Evolutionary conservation across 306 rosid species (phyloP).

Genomic region (Rosa persica): DNA sequence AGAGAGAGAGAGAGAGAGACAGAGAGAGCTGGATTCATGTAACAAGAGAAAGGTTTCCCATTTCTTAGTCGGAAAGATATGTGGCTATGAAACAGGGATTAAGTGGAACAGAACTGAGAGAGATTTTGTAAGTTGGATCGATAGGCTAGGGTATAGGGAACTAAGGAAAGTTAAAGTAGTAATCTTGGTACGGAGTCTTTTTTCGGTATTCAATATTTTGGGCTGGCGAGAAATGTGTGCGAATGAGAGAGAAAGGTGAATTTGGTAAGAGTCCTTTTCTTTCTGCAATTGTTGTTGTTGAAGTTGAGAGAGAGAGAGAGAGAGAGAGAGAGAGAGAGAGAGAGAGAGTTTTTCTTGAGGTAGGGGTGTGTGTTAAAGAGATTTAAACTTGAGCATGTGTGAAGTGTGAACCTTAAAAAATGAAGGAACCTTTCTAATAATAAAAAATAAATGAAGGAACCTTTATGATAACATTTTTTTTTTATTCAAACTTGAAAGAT

Average conservation of each 20-base stretch:
- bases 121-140: not conserved
- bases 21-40: too few relatives aligned
- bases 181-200: slow-evolving; percentile 7
- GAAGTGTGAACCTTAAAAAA: not conserved
- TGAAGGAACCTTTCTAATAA: too few relatives aligned
- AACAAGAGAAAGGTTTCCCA: too few relatives aligned
- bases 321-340: not conserved
- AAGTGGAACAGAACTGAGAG: too few relatives aligned
- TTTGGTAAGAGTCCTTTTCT: not conserved
- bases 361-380: not conserved
- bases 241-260: not conserved
- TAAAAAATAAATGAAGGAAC: not conserved
- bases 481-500: too few relatives aligned
- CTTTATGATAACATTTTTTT: not conserved
- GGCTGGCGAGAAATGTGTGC: not conserved
- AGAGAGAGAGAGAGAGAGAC: not conserved
- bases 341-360: too few relatives aligned
- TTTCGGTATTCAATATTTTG: slow-evolving; percentile 6
- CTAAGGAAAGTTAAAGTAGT: not conserved
- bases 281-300: not conserved
- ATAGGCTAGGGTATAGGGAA: not conserved
- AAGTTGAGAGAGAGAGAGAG: not conserved
- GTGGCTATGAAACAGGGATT: too few relatives aligned
- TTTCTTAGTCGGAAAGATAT: too few relatives aligned
- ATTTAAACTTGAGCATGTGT: not conserved